Evolutionary conservation across 805 yeast species (phyloP).

Genomic region (Candida coquimbonensis): DNA sequence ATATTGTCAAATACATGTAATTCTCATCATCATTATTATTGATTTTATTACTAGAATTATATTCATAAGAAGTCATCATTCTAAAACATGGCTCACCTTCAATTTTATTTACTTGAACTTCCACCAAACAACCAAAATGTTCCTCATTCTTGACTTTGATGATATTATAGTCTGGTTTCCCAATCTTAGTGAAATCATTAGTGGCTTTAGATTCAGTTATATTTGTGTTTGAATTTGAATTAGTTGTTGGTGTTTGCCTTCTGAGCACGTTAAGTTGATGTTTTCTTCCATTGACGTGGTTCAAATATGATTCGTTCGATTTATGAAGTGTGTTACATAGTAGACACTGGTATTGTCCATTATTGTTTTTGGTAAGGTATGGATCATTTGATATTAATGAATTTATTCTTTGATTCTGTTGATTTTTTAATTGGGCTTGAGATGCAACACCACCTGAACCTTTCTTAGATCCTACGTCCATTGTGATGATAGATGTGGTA

Average conservation of each 20-base stretch:
- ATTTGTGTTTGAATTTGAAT: no score
- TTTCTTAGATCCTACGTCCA: conserved; percentile 91
- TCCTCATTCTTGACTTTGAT: no score
- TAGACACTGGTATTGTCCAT: conserved; percentile 81
- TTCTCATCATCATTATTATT: no score
- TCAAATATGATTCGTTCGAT: conserved; percentile 70
- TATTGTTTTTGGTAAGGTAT: conserved; percentile 72
- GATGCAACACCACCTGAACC: conserved; percentile 88
- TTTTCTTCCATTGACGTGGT: conserved; percentile 79
- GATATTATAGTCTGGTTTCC: no score
- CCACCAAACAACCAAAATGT: no score
- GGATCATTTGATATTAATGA: conserved; percentile 65
- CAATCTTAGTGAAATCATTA: no score
- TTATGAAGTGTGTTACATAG: conserved; percentile 80
- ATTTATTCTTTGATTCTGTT: conserved; percentile 49
- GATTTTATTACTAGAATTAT: no score
- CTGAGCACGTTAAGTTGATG: conserved; percentile 70
- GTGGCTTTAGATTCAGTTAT: no score
- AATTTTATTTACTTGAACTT: neutral
- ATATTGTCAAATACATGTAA: no score
- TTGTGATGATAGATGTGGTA: neutral
- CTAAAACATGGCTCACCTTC: neutral
- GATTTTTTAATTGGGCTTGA: conserved; percentile 55
- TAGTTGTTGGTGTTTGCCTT: conserved; percentile 26
- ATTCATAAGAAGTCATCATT: no score